Conservation (phyloP, 495 filamentous ascomycete species). For the Tetracladium setigerum region DNA sequence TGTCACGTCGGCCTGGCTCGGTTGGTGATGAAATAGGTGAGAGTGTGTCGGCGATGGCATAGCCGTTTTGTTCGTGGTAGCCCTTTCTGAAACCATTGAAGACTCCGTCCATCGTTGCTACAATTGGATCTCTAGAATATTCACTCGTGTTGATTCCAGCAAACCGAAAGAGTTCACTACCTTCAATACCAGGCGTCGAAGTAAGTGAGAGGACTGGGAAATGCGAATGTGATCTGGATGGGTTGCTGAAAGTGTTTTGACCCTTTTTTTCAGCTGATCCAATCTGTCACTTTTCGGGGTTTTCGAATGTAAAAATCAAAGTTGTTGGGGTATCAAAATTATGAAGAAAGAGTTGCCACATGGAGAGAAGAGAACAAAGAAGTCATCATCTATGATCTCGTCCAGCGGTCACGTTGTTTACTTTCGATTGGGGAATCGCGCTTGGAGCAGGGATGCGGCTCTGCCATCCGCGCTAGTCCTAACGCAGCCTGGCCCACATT, state of each 20-base stretch:
- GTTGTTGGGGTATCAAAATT: no score
- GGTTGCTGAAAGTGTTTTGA: not conserved
- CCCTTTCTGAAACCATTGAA: constrained; percentile 56
- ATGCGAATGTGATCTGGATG: not conserved
- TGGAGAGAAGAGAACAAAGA: no score
- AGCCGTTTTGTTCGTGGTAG: constrained; percentile 48
- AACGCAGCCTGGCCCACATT: constrained; percentile 19
- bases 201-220: not conserved
- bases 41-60: constrained; percentile 59
- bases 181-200: not conserved
- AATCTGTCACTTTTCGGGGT: no score
- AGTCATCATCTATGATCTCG: no score
- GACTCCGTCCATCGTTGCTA: constrained; percentile 50
- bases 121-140: not conserved
- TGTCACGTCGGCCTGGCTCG: constrained; percentile 47
- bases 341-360: no score
- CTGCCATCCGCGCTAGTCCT: not conserved
- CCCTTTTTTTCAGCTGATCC: no score
- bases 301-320: no score
- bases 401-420: no score
- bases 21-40: constrained; percentile 52
- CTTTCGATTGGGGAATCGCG: no score
- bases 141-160: not conserved
- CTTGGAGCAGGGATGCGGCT: not conserved
- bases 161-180: not conserved